Evolutionary conservation across 2,329 filamentous ascomycete genomes (phyloP), one percentile per base, ranked within the genome.

Genomic region (Epichloe coenophiala): DNA sequence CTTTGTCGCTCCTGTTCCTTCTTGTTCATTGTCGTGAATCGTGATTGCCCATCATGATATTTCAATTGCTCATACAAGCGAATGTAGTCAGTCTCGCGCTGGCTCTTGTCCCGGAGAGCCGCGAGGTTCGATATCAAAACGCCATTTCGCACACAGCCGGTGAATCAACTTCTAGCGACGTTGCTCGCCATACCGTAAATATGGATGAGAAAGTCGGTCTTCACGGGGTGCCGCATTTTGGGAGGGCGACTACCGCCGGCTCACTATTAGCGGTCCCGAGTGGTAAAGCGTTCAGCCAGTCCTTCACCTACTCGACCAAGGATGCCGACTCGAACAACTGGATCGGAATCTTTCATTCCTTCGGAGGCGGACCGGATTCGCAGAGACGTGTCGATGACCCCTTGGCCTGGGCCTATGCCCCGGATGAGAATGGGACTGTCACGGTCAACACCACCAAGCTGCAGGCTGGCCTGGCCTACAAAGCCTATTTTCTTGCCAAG

Each of bases 281-380:
- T 12, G 5, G 27, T 9, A 38, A 47, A n/a, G 38, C 31, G 4
- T 49, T 40, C 12, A 15, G 2, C 38, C 47, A 53, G 42, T 47
- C 47, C 11, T 53, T 69, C 49, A 47, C 56, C 13, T 69, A 67
- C 56, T 56, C 59, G 11, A 66, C 63, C 0, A 38, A 50, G 1
- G 35, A 55, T 1, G 49, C 65, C 4, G 51, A 61, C 46, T 35
- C 51, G 3, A 60, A 53, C 15, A 71, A 71, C 54, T 71, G 68
- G 68, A 56, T 71, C 21, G 68, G 63, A 33, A 45, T 71, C 3
- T 71, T 65, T 53, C 52, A 58, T 38, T 54, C 59, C 11, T 59
- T 57, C 1, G 62, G 60, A n/a, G 66, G 66, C 23, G 66, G 61
- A 1, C 67, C 68, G 1, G 59, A 62, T 2, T 57, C 68, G 17